Conservation (phyloP, 495 filamentous ascomycete genomes). For the Neurospora sp. region DNA sequence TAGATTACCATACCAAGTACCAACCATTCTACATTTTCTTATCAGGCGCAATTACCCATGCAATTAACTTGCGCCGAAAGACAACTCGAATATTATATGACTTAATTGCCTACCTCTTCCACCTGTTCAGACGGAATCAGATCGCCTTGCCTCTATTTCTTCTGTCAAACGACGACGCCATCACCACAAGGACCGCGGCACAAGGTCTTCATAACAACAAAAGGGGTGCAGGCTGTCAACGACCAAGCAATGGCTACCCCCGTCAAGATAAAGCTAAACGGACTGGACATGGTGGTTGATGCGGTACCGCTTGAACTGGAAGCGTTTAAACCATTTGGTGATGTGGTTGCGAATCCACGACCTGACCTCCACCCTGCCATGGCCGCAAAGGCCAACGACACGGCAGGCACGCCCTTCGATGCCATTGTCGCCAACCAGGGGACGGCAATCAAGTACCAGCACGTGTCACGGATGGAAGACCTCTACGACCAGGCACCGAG, state of each 20-base stretch:
- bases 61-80: not conserved
- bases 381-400: constrained; percentile 20
- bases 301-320: constrained; percentile 52
- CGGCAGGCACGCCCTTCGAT: constrained; percentile 26
- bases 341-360: constrained; percentile 64
- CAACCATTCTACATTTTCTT: not conserved
- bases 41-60: not conserved
- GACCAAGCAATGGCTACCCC: constrained; percentile 20
- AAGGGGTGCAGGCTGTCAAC: not conserved
- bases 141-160: not conserved
- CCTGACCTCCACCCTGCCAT: constrained; percentile 38
- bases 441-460: constrained; percentile 74
- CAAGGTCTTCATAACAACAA: not conserved
- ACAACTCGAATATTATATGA: not conserved
- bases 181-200: not conserved
- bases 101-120: not conserved
- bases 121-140: not conserved
- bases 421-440: constrained; percentile 65
- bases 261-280: constrained; percentile 9
- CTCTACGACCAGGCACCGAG: constrained; percentile 59
- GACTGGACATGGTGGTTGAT: constrained; percentile 23
- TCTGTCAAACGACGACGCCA: not conserved
- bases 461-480: constrained; percentile 61
- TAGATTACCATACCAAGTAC: not conserved
- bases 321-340: constrained; percentile 73